Base-by-base conservation (phyloP, 345 rosid genomes). In the Noccaea caerulescens region DNA sequence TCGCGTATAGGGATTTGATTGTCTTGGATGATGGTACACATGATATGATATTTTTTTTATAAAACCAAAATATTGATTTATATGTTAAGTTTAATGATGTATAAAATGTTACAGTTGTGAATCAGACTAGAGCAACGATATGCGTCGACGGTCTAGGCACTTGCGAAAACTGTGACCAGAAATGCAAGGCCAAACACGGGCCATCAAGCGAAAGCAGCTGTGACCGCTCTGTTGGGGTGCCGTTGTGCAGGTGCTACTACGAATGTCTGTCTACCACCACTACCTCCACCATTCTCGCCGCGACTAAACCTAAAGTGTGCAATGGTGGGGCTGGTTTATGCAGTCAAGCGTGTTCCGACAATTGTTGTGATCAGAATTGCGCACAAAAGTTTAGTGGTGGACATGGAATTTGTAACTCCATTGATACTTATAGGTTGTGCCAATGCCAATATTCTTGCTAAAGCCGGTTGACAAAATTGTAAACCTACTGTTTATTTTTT, bases 161-260 rank as follows among this genome's bases (percentile, higher is more conserved):
- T 25, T 75, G 73, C 11, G 16, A 51, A 20, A 52, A 52, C 9
- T 75, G 78, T 3, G 78, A 67, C 13, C 3, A 12, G 9, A 67
- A 9, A 51, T 75, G 69, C 56, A 75, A 68, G 10, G 23, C 38
- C n/a, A 74, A 58, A 18, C 78, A 68, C 3, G 78, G 73, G n/a
- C 42, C 68, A 75, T 51, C 63, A 12, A 49, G 72, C 13, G 10
- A 65, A 39, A 10, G 67, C 66, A 10, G 0, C 1, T 73, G 77
- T 43, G 59, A 39, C 25, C 12, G 1, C 3, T 56, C 34, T 53
- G 1, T 34, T 42, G 46, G 11, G 32, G 13, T 50, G 43, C 61
- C 43, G 14, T 25, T 56, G 61, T 56, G 43, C 61, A 5, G 6
- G 11, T 56, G 42, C 43, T 34, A 34, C 43, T 56, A 36, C 41